Base-by-base conservation (phyloP, 2,329 filamentous ascomycete genomes). In the Colletotrichum sansevieriae region DNA sequence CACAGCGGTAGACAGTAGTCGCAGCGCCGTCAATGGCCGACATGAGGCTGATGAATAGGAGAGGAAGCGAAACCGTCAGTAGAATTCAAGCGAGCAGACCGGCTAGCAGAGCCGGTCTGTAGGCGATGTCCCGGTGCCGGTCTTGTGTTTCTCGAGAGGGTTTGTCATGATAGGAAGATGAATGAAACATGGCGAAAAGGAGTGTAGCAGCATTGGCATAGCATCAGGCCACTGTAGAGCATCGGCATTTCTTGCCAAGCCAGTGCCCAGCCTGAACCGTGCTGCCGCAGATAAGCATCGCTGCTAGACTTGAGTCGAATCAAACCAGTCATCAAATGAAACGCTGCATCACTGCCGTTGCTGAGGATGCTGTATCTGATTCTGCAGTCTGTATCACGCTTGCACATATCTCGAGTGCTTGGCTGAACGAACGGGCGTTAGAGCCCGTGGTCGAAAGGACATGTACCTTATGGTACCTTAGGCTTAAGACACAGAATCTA, bases 201-300 rank as follows among this genome's bases (percentile, higher is more conserved):
- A 47, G 44, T 20, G 33, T 56, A 37, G 43, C 11, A 55, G 15
- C 63, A 56, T n/a, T 54, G 52, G 25, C 46, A 60, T 37, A 41
- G 22, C 22, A 60, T 65, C 62, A 55, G 47, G 62, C 65, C 62
- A 65, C 52, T 37, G 25, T 12, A 55, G 18, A 49, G 43, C 41
- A 43, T 25, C 62, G 43, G 55, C 55, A 57, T 25, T 25, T 64
- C 43, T 52, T 15, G 54, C 54, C 54, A 64, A 29, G 43, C 65
- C 52, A 58, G 46, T 11, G 65, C 65, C 54, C 60, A 65, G 55
- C 20, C 55, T 44, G 41, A 18, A 43, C 55, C n/a, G 62, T 47
- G 54, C 61, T 43, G 33, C 29, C 18, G 54, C 33, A 29, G 29
- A 29, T 52, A 22, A 29, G 9, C 7, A 29, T 29, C 29, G 7